A percentile compares a stretch with the other conserved stretches of the same genome.
These are phyloP conservation scores for Kluyveromyces starmeri DNA, from an alignment of 805 yeast genomes.

Conservation along the genomic window DNA sequence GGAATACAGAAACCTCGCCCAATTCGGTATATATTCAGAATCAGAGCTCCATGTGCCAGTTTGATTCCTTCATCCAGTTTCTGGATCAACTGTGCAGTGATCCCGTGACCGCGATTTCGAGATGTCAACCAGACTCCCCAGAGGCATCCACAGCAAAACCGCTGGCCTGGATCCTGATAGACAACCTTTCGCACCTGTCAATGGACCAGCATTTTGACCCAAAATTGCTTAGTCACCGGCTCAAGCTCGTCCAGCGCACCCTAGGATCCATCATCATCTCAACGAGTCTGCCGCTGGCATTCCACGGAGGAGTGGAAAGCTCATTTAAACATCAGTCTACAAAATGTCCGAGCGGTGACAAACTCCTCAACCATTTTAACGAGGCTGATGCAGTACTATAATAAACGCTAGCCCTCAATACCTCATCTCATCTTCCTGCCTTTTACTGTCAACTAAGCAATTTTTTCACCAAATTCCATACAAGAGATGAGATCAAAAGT, in stretches of 20 bases:
- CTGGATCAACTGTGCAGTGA: constrained; percentile 16
- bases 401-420: too few species aligned
- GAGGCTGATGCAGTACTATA: constrained; percentile 2
- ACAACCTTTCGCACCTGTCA: constrained; percentile 23
- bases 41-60: constrained; percentile 12
- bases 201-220: constrained; percentile 7
- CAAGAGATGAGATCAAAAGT: too few species aligned
- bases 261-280: constrained; percentile 26
- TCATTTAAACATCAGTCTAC: constrained; percentile 2
- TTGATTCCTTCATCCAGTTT: constrained; percentile 17
- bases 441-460: too few species aligned
- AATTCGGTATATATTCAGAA: background rate
- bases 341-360: constrained; percentile 3
- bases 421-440: too few species aligned
- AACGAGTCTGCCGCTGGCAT: constrained; percentile 21
- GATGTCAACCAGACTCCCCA: constrained; percentile 13
- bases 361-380: constrained; percentile 1
- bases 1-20: background rate
- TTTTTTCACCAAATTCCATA: too few species aligned
- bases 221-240: constrained; percentile 12
- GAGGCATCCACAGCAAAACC: constrained; percentile 8
- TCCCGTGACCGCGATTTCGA: constrained; percentile 18
- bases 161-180: constrained; percentile 25
- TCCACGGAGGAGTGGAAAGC: constrained; percentile 22
- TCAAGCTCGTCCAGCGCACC: constrained; percentile 14